Percentiles rank a stretch among this genome's conserved stretches.
Evolutionary conservation across 768 basidiomycete species (phyloP).

Genomic region (Leucocoprinus birnbaumii): DNA sequence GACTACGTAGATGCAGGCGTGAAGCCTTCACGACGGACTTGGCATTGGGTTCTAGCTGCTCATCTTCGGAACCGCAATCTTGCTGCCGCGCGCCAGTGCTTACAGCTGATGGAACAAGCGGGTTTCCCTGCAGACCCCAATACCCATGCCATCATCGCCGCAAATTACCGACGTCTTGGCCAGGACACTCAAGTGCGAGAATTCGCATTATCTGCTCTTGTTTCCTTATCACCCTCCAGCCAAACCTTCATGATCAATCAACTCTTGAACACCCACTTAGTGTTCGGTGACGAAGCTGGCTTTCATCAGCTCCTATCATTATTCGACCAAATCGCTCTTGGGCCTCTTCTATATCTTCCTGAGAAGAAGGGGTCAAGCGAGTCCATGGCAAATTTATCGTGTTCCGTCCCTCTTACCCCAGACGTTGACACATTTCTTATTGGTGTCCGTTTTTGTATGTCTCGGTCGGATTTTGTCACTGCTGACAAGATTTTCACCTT

Average conservation of each 20-base stretch:
- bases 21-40: constrained; percentile 58
- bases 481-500: constrained; percentile 44
- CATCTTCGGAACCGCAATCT: constrained; percentile 70
- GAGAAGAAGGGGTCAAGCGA: neutral
- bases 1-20: constrained; percentile 47
- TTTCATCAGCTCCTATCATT: constrained; percentile 46
- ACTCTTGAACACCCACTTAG: constrained; percentile 61
- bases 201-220: constrained; percentile 46
- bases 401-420: constrained; percentile 28
- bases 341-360: constrained; percentile 3
- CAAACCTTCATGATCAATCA: constrained; percentile 65
- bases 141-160: constrained; percentile 59
- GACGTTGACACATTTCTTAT: constrained; percentile 62
- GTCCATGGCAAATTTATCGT: neutral
- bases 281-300: constrained; percentile 45
- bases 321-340: constrained; percentile 30
- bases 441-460: constrained; percentile 54
- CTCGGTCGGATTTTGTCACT: constrained; percentile 37
- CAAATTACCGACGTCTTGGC: constrained; percentile 59
- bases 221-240: constrained; percentile 30
- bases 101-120: constrained; percentile 55
- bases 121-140: constrained; percentile 51
- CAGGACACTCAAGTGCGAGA: constrained; percentile 51
- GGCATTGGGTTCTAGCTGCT: constrained; percentile 64
- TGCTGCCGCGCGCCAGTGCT: constrained; percentile 44